Conservation (phyloP, 2,329 filamentous ascomycete species). For the Xylaria sp. region DNA sequence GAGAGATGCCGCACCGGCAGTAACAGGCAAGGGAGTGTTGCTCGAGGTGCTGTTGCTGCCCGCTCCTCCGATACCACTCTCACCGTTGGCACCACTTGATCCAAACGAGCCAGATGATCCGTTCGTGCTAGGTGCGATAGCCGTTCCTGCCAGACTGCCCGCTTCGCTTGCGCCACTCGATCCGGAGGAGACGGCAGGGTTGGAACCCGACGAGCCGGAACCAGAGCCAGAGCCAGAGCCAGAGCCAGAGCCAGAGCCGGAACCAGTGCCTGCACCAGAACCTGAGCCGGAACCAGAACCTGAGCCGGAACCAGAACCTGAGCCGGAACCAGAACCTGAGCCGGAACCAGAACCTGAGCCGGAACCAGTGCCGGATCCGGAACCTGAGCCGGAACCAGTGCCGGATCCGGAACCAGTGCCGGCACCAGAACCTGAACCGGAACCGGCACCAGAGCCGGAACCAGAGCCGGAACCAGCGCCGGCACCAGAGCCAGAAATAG, state of each 20-base stretch:
- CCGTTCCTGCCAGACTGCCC: not conserved
- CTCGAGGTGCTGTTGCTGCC: slow-evolving; percentile 26
- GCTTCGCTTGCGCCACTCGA: not conserved
- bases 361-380: not conserved
- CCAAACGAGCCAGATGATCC: not conserved
- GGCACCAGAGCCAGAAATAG: slow-evolving; percentile 4
- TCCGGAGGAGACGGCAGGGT: not conserved
- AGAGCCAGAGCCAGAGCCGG: slow-evolving; percentile 2
- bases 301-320: slow-evolving; percentile 2
- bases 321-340: not conserved
- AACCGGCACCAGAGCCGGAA: not conserved
- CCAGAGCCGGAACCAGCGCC: not conserved
- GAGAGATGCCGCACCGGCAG: slow-evolving; percentile 32
- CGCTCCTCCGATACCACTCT: not conserved
- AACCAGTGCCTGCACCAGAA: no score
- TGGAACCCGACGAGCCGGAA: not conserved
- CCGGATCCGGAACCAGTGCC: slow-evolving; percentile 1
- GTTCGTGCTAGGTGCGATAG: no score
- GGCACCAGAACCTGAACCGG: slow-evolving; percentile 1
- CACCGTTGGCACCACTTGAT: slow-evolving; percentile 1
- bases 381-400: not conserved
- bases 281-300: slow-evolving; percentile 5
- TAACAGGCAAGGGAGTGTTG: slow-evolving; percentile 21
- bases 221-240: slow-evolving; percentile 3
- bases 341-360: not conserved